Conservation (phyloP, 1,284 basidiomycete genomes). For the Phenoliferia sp. region DNA sequence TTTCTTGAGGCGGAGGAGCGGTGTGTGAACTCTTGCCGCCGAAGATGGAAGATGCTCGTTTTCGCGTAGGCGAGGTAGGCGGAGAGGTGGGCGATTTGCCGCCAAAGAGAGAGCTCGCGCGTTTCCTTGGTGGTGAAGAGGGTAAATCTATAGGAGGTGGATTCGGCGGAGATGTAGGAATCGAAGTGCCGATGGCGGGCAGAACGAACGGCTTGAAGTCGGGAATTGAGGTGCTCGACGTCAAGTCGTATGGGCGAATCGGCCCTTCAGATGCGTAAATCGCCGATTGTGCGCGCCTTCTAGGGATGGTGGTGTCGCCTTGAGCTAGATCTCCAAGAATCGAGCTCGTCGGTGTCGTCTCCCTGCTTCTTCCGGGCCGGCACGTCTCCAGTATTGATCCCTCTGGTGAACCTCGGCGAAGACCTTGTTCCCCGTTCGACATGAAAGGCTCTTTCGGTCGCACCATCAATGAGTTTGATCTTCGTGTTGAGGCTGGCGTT, state of each 20-base stretch:
- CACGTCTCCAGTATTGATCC: too few species aligned
- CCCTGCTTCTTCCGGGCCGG: neutral
- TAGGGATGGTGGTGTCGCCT: neutral
- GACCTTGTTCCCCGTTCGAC: neutral
- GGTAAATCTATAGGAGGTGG: too few species aligned
- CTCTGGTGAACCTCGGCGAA: too few species aligned
- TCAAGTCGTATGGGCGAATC: too few species aligned
- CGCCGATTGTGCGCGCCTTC: neutral
- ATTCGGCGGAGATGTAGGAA: too few species aligned
- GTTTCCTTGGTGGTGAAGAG: too few species aligned
- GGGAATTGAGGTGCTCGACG: too few species aligned
- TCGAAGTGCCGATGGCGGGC: too few species aligned
- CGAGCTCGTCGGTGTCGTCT: neutral
- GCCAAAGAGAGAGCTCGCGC: too few species aligned
- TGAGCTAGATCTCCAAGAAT: neutral
- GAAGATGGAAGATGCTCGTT: neutral
- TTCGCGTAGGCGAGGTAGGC: neutral
- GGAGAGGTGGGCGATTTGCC: slow-evolving; percentile 4
- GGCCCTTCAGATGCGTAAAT: too few species aligned
- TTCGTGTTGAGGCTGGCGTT: neutral
- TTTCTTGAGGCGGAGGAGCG: neutral
- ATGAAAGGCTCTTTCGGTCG: neutral
- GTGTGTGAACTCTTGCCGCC: neutral
- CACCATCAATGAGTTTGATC: neutral
- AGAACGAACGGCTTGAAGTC: too few species aligned